These are phyloP conservation scores for Tylopilus vinaceipallidus DNA, from an alignment of 768 basidiomycete species.

Conservation along the genomic window DNA sequence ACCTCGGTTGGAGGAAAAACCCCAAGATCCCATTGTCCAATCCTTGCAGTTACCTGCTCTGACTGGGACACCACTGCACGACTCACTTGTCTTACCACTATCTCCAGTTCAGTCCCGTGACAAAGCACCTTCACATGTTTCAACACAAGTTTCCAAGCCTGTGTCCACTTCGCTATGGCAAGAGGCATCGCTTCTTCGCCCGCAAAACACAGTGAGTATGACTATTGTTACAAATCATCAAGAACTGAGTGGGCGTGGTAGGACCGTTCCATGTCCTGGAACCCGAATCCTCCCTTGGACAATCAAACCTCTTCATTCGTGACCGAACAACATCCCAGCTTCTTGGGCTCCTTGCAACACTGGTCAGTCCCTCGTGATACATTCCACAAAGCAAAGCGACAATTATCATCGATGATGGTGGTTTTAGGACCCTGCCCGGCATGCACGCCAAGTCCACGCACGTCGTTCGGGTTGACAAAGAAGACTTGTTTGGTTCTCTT, in stretches of 20 bases:
- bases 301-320: slow-evolving; percentile 54
- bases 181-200: slow-evolving; percentile 8
- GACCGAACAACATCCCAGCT: slow-evolving; percentile 58
- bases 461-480: slow-evolving; percentile 44
- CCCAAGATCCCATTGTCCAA: slow-evolving; percentile 78
- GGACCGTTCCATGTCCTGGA: slow-evolving; percentile 64
- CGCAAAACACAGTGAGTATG: slow-evolving; percentile 15
- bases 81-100: not conserved
- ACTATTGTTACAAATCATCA: not conserved
- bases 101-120: not conserved
- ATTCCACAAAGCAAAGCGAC: not conserved
- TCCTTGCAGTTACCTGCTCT: slow-evolving; percentile 35
- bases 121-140: not conserved
- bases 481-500: slow-evolving; percentile 52
- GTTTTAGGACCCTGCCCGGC: slow-evolving; percentile 48
- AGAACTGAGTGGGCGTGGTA: slow-evolving; percentile 20
- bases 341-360: slow-evolving; percentile 57
- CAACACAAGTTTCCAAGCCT: not conserved
- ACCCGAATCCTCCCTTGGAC: slow-evolving; percentile 38
- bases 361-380: slow-evolving; percentile 42
- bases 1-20: slow-evolving; percentile 64
- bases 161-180: slow-evolving; percentile 18
- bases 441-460: slow-evolving; percentile 38
- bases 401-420: slow-evolving; percentile 2
- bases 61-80: not conserved